Evolutionary conservation across 2,329 filamentous ascomycete genomes (phyloP).

Genomic region (Hyphodiscus sp.): DNA sequence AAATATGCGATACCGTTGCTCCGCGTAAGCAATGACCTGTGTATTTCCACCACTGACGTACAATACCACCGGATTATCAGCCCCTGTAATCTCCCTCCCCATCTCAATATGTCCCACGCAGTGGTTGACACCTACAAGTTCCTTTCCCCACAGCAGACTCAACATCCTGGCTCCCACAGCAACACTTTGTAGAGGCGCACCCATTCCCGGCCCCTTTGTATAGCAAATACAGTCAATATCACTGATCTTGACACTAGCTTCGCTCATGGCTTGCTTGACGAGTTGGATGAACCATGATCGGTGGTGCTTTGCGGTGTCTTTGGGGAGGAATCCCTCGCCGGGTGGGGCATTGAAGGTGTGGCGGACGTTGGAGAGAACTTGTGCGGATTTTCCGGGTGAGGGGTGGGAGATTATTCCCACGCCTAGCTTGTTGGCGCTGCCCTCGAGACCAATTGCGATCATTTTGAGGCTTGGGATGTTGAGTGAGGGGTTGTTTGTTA

Average conservation of each 20-base stretch:
- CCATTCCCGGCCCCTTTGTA: conserved; percentile 94
- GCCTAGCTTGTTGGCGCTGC: conserved; percentile 96
- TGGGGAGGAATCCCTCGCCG: conserved; percentile 90
- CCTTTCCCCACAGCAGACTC: conserved; percentile 75
- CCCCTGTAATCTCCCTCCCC: conserved; percentile 87
- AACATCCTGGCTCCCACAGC: conserved; percentile 81
- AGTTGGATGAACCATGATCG: conserved; percentile 75
- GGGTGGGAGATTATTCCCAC: conserved; percentile 86
- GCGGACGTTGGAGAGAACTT: conserved; percentile 85
- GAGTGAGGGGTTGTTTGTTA: background rate
- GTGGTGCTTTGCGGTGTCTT: conserved; percentile 93
- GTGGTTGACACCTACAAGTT: conserved; percentile 94
- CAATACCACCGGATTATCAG: conserved; percentile 84
- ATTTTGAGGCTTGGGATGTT: conserved; percentile 30
- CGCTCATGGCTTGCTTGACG: conserved; percentile 70
- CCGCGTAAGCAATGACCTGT: conserved; percentile 94
- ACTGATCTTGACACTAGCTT: conserved; percentile 52
- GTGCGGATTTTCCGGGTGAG: conserved; percentile 39
- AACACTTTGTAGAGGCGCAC: conserved; percentile 80
- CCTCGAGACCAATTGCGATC: conserved; percentile 73
- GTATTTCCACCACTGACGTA: conserved; percentile 97
- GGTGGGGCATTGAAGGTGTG: conserved; percentile 91
- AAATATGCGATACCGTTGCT: conserved; percentile 93
- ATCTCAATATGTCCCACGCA: conserved; percentile 99
- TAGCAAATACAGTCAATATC: conserved; percentile 93